Conservation (phyloP, 2,329 filamentous ascomycete species). For the Raffaelea ambrosiae region DNA sequence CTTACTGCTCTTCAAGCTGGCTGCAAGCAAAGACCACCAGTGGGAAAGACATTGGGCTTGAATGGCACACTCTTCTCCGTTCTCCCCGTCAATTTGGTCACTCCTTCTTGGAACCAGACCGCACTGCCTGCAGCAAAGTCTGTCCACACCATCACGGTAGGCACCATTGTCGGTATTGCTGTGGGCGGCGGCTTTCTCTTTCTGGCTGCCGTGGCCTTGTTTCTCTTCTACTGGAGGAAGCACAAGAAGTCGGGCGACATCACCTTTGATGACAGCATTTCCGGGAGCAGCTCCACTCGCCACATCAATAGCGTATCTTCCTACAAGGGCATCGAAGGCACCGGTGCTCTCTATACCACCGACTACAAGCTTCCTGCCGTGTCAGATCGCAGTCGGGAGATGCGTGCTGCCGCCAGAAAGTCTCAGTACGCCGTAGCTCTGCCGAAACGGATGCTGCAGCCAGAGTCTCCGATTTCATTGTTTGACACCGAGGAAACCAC, state of each 20-base stretch:
- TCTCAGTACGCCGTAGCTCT: not conserved
- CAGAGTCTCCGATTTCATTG: too few species aligned
- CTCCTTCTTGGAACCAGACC: slow-evolving; percentile 17
- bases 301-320: too few species aligned
- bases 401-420: not conserved
- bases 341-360: slow-evolving; percentile 18
- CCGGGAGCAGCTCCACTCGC: too few species aligned
- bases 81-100: slow-evolving; percentile 30
- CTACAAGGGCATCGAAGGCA: not conserved
- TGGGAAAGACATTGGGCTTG: slow-evolving; percentile 29
- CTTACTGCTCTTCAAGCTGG: slow-evolving; percentile 37
- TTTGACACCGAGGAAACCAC: not conserved
- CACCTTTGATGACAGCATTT: too few species aligned
- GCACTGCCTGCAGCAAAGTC: slow-evolving; percentile 15
- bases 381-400: too few species aligned
- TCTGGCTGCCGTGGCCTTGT: slow-evolving; percentile 31
- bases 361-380: slow-evolving; percentile 19
- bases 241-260: slow-evolving; percentile 23
- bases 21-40: slow-evolving; percentile 33
- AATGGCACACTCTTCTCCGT: slow-evolving; percentile 33
- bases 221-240: slow-evolving; percentile 38
- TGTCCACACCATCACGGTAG: slow-evolving; percentile 27
- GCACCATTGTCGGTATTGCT: slow-evolving; percentile 45
- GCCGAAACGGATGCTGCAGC: too few species aligned
- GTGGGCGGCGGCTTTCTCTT: slow-evolving; percentile 36